A percentile compares a stretch with the other conserved stretches of the same genome.
Conservation (phyloP, 2,329 filamentous ascomycete genomes). For the Aspergillus brunneoviolaceus region DNA sequence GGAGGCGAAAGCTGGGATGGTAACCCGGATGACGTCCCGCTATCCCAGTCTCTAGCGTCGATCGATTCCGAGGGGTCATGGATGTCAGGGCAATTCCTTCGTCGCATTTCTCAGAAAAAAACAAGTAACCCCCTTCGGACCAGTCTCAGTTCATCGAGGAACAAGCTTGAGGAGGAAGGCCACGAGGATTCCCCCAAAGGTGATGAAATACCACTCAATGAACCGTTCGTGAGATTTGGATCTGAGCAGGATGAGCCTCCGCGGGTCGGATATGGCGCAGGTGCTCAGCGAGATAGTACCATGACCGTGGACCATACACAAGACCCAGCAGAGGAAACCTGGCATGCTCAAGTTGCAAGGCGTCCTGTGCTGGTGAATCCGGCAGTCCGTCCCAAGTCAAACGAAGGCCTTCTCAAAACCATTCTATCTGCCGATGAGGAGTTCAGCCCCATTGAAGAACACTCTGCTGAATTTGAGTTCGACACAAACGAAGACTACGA, state of each 20-base stretch:
- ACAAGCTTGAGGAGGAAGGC: slow-evolving; percentile 51
- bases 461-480: slow-evolving; percentile 52
- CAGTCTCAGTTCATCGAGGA: slow-evolving; percentile 38
- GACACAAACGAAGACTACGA: slow-evolving; percentile 45
- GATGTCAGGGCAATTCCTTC: slow-evolving; percentile 74
- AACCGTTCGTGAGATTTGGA: slow-evolving; percentile 65
- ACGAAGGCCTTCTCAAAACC: slow-evolving; percentile 59
- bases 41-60: slow-evolving; percentile 85
- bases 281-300: slow-evolving; percentile 53
- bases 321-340: slow-evolving; percentile 40
- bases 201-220: slow-evolving; percentile 71
- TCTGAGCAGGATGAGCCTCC: slow-evolving; percentile 47
- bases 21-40: slow-evolving; percentile 44
- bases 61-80: slow-evolving; percentile 96
- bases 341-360: slow-evolving; percentile 54
- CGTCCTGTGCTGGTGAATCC: slow-evolving; percentile 66
- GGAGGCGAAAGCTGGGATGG: slow-evolving; percentile 51
- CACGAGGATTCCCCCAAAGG: slow-evolving; percentile 43
- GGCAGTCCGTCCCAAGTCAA: slow-evolving; percentile 58
- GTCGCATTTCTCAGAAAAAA: slow-evolving; percentile 48
- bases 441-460: slow-evolving; percentile 33
- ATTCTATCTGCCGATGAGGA: slow-evolving; percentile 42
- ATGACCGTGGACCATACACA: slow-evolving; percentile 23
- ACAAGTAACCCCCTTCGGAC: slow-evolving; percentile 37
- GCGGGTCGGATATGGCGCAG: slow-evolving; percentile 50